phyloP scores from a whole-genome alignment of 2,329 filamentous ascomycete species.

The Diplocarpon rosae region DNA sequence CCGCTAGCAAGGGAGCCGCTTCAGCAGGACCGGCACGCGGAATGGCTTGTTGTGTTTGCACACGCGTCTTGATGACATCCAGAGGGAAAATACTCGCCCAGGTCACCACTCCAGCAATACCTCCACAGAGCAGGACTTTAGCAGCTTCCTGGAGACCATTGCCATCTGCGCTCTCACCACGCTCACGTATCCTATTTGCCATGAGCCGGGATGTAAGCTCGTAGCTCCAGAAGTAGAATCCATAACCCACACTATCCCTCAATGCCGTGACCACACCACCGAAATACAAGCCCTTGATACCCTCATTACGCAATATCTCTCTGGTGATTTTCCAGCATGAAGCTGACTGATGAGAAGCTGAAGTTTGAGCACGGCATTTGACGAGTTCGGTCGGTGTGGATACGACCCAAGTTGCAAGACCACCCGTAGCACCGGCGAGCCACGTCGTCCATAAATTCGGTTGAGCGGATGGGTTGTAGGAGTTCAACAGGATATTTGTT shows the following conservation, averaged over 20 bases:
- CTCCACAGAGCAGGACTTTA: slow-evolving; percentile 70
- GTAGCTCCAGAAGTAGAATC: slow-evolving; percentile 95
- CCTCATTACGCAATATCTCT: slow-evolving; percentile 46
- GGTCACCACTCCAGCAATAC: slow-evolving; percentile 74
- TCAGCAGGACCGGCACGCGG: slow-evolving; percentile 10
- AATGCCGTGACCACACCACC: slow-evolving; percentile 74
- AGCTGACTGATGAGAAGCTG: slow-evolving; percentile 19
- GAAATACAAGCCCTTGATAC: slow-evolving; percentile 63
- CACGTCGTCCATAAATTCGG: slow-evolving; percentile 57
- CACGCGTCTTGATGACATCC: slow-evolving; percentile 82
- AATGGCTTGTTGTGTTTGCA: slow-evolving; percentile 57
- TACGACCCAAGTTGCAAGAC: slow-evolving; percentile 74
- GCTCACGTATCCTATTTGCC: slow-evolving; percentile 19
- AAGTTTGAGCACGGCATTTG: slow-evolving; percentile 80
- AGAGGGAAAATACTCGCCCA: slow-evolving; percentile 88
- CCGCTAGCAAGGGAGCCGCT: slow-evolving; percentile 26
- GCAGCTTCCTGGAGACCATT: slow-evolving; percentile 34
- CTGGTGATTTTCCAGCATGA: slow-evolving; percentile 46
- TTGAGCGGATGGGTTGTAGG: slow-evolving; percentile 23
- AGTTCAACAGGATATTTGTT: slow-evolving; percentile 52
- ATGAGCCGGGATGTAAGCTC: slow-evolving; percentile 58
- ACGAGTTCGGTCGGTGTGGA: slow-evolving; percentile 84
- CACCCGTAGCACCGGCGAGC: slow-evolving; percentile 69
- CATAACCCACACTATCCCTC: slow-evolving; percentile 85
- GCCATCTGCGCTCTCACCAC: slow-evolving; percentile 26